These are phyloP conservation scores for Barnettozyma californica DNA, from an alignment of 805 yeast species.

Conservation along the genomic window DNA sequence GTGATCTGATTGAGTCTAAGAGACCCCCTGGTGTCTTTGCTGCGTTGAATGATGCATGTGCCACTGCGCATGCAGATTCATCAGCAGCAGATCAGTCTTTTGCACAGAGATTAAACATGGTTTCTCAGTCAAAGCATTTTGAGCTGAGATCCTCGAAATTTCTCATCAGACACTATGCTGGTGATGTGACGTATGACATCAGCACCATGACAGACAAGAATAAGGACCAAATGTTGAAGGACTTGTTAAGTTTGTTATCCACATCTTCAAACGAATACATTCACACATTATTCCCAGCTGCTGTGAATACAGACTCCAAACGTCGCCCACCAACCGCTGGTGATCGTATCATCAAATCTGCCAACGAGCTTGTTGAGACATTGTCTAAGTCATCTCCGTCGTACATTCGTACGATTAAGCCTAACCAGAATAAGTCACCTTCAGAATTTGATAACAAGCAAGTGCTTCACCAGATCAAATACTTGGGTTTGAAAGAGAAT, in stretches of 20 bases:
- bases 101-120: conserved; percentile 84
- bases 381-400: conserved; percentile 90
- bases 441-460: conserved; percentile 83
- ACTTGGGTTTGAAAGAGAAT: conserved; percentile 92
- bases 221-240: conserved; percentile 89
- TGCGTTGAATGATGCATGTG: conserved; percentile 92
- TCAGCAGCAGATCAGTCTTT: conserved; percentile 95
- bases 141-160: conserved; percentile 86
- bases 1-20: conserved; percentile 89
- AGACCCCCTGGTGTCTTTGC: conserved; percentile 97
- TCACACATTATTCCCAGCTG: conserved; percentile 53
- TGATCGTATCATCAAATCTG: conserved; percentile 88
- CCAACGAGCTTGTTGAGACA: conserved; percentile 85
- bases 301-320: conserved; percentile 60
- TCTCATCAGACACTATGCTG: conserved; percentile 93
- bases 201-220: conserved; percentile 92
- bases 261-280: conserved; percentile 67
- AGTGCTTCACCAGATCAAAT: conserved; percentile 92
- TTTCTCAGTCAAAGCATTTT: conserved; percentile 78
- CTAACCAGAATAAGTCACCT: conserved; percentile 90
- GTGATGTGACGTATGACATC: conserved; percentile 93
- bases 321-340: conserved; percentile 94
- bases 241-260: conserved; percentile 71
- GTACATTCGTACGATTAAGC: conserved; percentile 95
- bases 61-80: conserved; percentile 98